Base-by-base conservation (phyloP, 2,329 filamentous ascomycete genomes). In the Malbranchea cinnamomea region DNA sequence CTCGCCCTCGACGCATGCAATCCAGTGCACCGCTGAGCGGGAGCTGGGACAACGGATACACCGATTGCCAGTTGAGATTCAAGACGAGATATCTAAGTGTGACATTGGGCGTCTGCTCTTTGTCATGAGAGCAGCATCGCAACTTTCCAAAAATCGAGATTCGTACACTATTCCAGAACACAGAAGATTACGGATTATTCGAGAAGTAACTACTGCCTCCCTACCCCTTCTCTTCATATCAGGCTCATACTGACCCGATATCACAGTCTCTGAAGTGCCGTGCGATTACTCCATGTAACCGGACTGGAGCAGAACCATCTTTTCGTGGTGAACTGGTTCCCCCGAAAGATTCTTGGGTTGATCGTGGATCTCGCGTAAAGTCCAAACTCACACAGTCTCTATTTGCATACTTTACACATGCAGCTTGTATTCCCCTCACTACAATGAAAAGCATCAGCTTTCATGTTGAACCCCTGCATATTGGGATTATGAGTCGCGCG, bases 41-140 rank as follows among this genome's bases (percentile, higher is more conserved):
- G 8, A 8, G 24, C 14, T 26, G 13, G 19, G 24, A 14, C 25
- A 24, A 22, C 24, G 8, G 12, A 17, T 35, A 14, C 5, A n/a
- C 26, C 23, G 16, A 14, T 21, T 35, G 25, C 33, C 33, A 25
- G 10, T 21, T 9, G 33, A 35, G 21, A 35, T 35, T 21, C 33
- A 25, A 14, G 9, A 35, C 13, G 33, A 33, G 14, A 33, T 39
- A 32, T 20, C 35, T 14, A 18, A 35, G 28, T 33, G 31, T 14
- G 34, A 39, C 16, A 35, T 39, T 31, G 34, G 29, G 19, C 28
- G 34, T 22, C 30, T 39, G 13, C 11, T 33, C 8, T 39, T 34
- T 26, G 18, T 39, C n/a, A 37, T 37, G 34, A 28, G 18, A 31
- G 27, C 34, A 29, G 37, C 32, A 19, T 28, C 34, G 12, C 34